Conservation (phyloP, 352 stramenopile species). For the Phytophthora pluvialis region DNA sequence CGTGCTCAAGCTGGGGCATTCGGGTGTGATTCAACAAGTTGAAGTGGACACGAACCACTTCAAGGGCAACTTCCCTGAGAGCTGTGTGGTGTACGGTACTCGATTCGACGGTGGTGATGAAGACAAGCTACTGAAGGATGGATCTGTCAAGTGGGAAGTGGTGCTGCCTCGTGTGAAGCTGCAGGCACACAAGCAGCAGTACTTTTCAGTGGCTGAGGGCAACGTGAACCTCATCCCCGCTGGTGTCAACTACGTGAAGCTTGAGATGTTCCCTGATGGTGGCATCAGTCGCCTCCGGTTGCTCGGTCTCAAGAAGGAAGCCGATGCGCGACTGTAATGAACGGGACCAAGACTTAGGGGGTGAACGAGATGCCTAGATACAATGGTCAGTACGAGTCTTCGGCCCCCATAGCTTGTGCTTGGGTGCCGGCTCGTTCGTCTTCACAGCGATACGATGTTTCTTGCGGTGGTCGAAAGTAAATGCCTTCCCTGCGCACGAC, state of each 20-base stretch:
- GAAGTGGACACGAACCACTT: conserved; percentile 96
- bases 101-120: conserved; percentile 51
- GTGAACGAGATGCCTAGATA: conserved; percentile 5
- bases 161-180: conserved; percentile 90
- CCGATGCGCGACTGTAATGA: conserved; percentile 39
- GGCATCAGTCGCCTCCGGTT: conserved; percentile 92
- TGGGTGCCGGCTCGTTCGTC: conserved; percentile 6
- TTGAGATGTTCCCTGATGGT: conserved; percentile 95
- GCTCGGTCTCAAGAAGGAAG: conserved; percentile 72
- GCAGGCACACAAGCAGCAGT: conserved; percentile 85
- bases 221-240: conserved; percentile 62
- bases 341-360: neutral
- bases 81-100: conserved; percentile 77
- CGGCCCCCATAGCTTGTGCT: conserved; percentile 17
- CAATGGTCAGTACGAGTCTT: conserved; percentile 42
- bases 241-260: conserved; percentile 91
- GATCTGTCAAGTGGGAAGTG: conserved; percentile 75
- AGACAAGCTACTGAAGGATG: conserved; percentile 42
- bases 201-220: conserved; percentile 70
- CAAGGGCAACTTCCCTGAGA: conserved; percentile 96
- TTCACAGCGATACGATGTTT: conserved; percentile 18
- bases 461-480: conserved; percentile 43
- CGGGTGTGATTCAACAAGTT: conserved; percentile 67
- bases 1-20: conserved; percentile 90
- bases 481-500: conserved; percentile 41